Base-by-base conservation (phyloP, 441 rosid genomes). In the Geranium incanum region DNA sequence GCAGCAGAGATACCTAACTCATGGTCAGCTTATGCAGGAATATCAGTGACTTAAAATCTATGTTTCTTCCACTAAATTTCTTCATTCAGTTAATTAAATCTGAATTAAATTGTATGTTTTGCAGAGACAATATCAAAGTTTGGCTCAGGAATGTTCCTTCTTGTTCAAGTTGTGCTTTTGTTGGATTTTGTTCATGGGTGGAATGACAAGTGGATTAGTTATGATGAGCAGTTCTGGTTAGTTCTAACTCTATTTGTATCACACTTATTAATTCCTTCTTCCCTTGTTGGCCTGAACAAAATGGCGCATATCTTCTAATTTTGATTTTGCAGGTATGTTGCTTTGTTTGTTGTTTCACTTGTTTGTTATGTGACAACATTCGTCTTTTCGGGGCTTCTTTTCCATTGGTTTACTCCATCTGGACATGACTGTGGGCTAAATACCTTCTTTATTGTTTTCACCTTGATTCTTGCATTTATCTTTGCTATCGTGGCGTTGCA, bases 181-280 rank as follows among this genome's bases (percentile, higher is more conserved):
- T 79, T 95, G 45, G 97, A 92, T 71, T 91, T 87, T 79, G 84
- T 91, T 2, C 99, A 92, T 82, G 64, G 89, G 0, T 92, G 98
- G 98, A 92, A 95, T 75, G 98, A 95, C 82, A 84, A 97, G 70
- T 95, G 98, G 99, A 96, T 89, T 64, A 98, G 81, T 81, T 92
- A 91, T 78, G 99, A 95, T 84, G 98, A 92, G 78, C 97, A 81
- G 70, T 92, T 88, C 75, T 95, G 98, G 99, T 95, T 66, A 36
- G 79, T 74, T 80, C 76, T 16, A 75, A 41, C 69, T 72, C 62
- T 69, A 8, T 21, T 60, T 45, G 21, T 57, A 57, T 43, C 9
- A 7, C 50, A 12, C 12, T 43, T 43, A 43, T 5, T 43, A 43
- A 43, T 43, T 43, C 12, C 12, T 43, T 43, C 50, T 43, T 43